Evolutionary conservation across 2,329 filamentous ascomycete species (phyloP), one percentile per base, ranked within the genome.

Genomic region (Trichophyton equinum): DNA sequence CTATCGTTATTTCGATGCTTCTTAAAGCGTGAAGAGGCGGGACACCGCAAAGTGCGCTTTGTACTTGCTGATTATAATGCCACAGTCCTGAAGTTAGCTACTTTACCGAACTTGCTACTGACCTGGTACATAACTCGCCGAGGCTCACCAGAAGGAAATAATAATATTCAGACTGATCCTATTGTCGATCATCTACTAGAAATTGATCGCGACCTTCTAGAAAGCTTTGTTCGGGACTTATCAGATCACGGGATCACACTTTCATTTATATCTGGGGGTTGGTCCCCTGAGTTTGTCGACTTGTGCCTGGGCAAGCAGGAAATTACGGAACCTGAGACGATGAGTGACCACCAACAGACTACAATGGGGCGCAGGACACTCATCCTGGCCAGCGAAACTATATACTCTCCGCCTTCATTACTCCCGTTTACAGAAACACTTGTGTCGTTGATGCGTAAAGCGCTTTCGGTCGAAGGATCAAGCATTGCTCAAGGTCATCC

Each of bases 51-150:
- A 55, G 67, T 80, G 4, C 75, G 77, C 44, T 81, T 86, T 65
- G 83, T 81, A 1, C 71, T 86, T 9, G 79, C 81, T 22, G 84
- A 86, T 67, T 86, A 85, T 72, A 86, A 86, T 64, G 75, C 74
- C 58, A 75, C 78, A 18, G 84, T 86, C 1, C 69, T 86, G 38
- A 75, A 81, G n/a, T 74, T 85, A 1, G 81, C 83, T 42, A 85
- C 82, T 0, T 68, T 85, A 11, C 82, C 83, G 2, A 86, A 86
- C 67, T 69, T 85, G 1, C 65, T 86, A 20, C 71, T 86, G 13
- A 81, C 80, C 1, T 85, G 79, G 79, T 64, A 63, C 53, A 58
- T 51, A 20, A 60, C 40, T 30, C 51, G 55, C 55, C 18, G 20
- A 3, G 25, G 38, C 11, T 36, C 18, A 7, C 20, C 15, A 18